These are phyloP conservation scores for Diaporthe vaccinii DNA, from an alignment of 2,329 filamentous ascomycete genomes.

Conservation along the genomic window DNA sequence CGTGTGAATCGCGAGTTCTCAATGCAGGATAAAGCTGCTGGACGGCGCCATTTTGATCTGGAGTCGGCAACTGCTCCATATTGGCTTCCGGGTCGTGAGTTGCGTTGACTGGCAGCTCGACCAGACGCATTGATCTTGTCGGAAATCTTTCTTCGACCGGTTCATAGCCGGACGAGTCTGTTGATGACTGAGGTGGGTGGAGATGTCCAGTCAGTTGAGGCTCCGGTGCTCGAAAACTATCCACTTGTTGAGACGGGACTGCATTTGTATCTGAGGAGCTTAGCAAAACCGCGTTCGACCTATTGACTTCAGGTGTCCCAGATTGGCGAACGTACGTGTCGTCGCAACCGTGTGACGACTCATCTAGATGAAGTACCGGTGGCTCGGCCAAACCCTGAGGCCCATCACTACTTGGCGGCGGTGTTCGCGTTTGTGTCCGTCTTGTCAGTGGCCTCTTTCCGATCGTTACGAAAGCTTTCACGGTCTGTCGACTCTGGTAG, in stretches of 20 bases:
- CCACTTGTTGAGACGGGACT: background rate
- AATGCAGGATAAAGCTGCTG: background rate
- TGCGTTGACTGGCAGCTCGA: background rate
- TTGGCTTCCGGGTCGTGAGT: background rate
- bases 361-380: too few relatives aligned
- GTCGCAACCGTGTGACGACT: background rate
- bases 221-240: background rate
- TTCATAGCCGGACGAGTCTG: background rate
- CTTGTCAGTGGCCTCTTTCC: constrained; percentile 17
- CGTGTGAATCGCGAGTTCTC: background rate
- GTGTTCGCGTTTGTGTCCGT: constrained; percentile 35
- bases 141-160: background rate
- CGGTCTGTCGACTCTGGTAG: constrained; percentile 48
- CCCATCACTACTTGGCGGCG: constrained; percentile 52
- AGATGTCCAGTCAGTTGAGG: background rate
- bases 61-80: background rate
- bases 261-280: background rate
- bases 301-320: background rate
- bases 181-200: background rate
- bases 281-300: background rate
- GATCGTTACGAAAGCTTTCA: constrained; percentile 27
- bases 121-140: background rate
- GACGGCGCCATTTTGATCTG: background rate
- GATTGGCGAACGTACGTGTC: too few relatives aligned
- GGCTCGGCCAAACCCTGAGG: constrained; percentile 42